Evolutionary conservation across 257 asterid species (phyloP), one percentile per base, ranked within the genome.

Genomic region (Striga asiatica): DNA sequence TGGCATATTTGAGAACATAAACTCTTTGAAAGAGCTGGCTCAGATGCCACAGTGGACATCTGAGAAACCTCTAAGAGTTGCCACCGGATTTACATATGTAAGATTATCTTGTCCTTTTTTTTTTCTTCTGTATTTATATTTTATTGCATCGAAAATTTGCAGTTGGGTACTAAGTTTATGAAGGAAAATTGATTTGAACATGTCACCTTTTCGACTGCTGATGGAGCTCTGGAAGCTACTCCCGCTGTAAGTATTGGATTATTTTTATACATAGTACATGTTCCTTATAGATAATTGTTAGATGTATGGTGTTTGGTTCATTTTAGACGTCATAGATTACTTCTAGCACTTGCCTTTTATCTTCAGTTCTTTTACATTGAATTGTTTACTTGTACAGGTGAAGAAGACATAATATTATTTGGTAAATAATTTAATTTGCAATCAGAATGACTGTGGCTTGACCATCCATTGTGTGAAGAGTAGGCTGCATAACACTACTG

Each of bases 211-310:
- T 85, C 95, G 68, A 80, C 86, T 54, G 95, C 95, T 56, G 93
- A 85, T 66, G 95, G 95, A 64, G 95, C 95, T 66, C 76, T 82
- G 31, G 95, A 85, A 71, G 93, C 95, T 47, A 93, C 95, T 66
- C 93, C 95, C 41, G 88, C 88, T 11, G 93, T 82, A 54, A 72
- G 93, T 34, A 10, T 38, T n/a, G 10, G 32, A 56, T 8, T 57
- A n/a, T 20, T 14, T 12, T 39, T 27, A 29, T 14, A 9, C 7
- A 18, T 19, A 27, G 6, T 48, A 24, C 28, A 21, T 24, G 32
- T 60, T 54, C 12, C 7, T 23, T 27, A 37, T 14, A 28, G 22
- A 42, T 48, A 59, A 17, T 27, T 9, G 31, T 17, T 21, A 27
- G 24, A 17, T 27, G 1, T 18, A 28, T 31, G 12, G 24, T 11